Percentiles rank a stretch among this genome's conserved stretches.
These are phyloP conservation scores for Chaetothyriales sp. DNA, from an alignment of 2,329 filamentous ascomycete genomes.

Conservation along the genomic window DNA sequence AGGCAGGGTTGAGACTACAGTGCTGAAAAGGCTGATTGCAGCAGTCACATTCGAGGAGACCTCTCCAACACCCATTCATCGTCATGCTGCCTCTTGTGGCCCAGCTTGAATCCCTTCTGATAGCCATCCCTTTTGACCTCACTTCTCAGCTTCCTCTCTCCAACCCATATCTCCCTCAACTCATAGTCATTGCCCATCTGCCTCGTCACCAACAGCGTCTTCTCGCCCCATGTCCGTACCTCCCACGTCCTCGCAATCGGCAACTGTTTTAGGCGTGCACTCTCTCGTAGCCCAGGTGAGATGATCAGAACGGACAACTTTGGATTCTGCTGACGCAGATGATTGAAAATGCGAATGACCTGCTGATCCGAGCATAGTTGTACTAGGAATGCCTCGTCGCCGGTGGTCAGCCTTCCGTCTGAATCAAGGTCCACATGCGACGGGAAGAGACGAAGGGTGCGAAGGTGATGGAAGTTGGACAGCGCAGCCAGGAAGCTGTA, in stretches of 20 bases:
- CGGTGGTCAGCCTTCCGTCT: not conserved
- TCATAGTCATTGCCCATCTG: constrained; percentile 13
- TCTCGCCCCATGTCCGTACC: constrained; percentile 9
- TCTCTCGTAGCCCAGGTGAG: not conserved
- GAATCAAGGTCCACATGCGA: constrained; percentile 10
- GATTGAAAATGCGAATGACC: constrained; percentile 15
- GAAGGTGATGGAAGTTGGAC: constrained; percentile 12
- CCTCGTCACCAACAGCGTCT: constrained; percentile 14
- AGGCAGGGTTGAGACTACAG: too few species aligned
- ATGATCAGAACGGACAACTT: constrained; percentile 12
- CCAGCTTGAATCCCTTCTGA: not conserved
- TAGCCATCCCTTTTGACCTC: constrained; percentile 10
- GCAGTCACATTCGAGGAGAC: too few species aligned
- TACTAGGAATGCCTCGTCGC: not conserved
- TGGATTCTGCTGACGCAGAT: constrained; percentile 9
- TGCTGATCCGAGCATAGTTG: constrained; percentile 12
- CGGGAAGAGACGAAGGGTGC: constrained; percentile 14
- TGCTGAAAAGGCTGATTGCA: too few species aligned
- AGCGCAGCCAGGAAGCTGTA: constrained; percentile 14
- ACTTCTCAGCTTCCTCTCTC: constrained; percentile 11
- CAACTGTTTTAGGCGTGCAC: not conserved
- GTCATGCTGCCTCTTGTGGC: not conserved
- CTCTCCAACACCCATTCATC: not conserved
- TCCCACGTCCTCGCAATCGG: constrained; percentile 13
- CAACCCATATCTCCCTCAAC: constrained; percentile 15